A percentile compares a stretch with the other conserved stretches of the same genome.
phyloP scores from a whole-genome alignment of 73 alveolate species.

The Tetrahymena borealis region DNA sequence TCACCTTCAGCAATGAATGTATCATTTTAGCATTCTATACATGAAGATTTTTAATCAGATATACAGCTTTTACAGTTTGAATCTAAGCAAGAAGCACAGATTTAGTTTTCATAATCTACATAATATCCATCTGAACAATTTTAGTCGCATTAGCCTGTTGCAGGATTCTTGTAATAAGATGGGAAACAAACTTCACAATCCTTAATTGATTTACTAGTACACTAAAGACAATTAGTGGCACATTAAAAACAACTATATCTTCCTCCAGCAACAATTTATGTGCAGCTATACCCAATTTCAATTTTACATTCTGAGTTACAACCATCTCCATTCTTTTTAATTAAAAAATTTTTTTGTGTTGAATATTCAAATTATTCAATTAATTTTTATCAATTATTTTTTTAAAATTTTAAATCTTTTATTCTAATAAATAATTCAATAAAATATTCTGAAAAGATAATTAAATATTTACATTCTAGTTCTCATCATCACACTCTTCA shows the following conservation, averaged over 20 bases:
- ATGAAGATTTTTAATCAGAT: neutral
- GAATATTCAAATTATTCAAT: neutral
- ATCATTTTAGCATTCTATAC: neutral
- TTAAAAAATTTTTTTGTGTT: neutral
- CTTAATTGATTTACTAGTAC: neutral
- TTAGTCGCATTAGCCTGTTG: neutral
- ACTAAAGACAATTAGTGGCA: neutral
- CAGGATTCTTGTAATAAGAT: neutral
- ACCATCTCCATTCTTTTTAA: neutral
- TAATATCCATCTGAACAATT: neutral
- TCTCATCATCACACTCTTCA: neutral
- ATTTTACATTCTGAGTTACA: neutral
- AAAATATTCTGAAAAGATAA: too few species aligned
- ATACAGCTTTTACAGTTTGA: neutral
- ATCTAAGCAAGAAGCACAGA: neutral
- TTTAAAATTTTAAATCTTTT: neutral
- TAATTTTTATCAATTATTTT: neutral
- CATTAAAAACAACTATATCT: neutral
- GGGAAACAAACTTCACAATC: neutral
- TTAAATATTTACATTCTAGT: neutral
- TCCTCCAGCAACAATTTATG: neutral
- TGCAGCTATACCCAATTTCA: neutral
- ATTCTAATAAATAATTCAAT: neutral
- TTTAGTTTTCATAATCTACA: neutral
- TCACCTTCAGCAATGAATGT: neutral